These are phyloP conservation scores for Colletotrichum sp. DNA, from an alignment of 2,329 filamentous ascomycete species.

Conservation along the genomic window DNA sequence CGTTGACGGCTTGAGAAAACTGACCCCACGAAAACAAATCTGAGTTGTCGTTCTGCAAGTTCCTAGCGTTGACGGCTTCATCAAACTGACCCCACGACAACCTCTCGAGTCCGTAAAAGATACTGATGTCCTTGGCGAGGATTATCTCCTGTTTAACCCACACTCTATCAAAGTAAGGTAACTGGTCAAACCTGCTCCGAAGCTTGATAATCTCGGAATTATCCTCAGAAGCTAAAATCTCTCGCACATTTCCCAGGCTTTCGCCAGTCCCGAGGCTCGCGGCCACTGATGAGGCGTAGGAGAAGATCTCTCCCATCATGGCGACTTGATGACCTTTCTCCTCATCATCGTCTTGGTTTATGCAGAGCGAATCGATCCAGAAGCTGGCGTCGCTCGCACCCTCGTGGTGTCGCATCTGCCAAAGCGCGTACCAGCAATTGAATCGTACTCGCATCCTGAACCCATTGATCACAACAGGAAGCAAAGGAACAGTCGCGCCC, in stretches of 20 bases:
- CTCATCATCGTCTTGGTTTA: background rate
- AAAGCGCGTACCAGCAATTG: background rate
- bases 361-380: background rate
- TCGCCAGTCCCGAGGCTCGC: background rate
- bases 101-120: background rate
- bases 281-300: background rate
- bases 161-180: background rate
- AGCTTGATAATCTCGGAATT: background rate
- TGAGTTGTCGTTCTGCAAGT: too few relatives aligned
- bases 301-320: background rate
- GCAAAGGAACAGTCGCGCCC: background rate
- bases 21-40: too few relatives aligned
- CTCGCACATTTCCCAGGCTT: background rate
- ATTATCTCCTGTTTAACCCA: background rate
- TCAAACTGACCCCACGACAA: background rate
- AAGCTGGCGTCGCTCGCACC: background rate
- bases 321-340: background rate
- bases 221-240: accelerated
- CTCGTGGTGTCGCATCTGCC: background rate
- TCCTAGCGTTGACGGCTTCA: background rate
- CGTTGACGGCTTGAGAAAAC: too few relatives aligned
- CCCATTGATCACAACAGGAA: background rate
- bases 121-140: accelerated
- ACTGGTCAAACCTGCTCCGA: accelerated
- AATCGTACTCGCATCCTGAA: accelerated